These are phyloP conservation scores for Dothidotthia symphoricarpi DNA, from an alignment of 2,329 filamentous ascomycete genomes.

Conservation along the genomic window DNA sequence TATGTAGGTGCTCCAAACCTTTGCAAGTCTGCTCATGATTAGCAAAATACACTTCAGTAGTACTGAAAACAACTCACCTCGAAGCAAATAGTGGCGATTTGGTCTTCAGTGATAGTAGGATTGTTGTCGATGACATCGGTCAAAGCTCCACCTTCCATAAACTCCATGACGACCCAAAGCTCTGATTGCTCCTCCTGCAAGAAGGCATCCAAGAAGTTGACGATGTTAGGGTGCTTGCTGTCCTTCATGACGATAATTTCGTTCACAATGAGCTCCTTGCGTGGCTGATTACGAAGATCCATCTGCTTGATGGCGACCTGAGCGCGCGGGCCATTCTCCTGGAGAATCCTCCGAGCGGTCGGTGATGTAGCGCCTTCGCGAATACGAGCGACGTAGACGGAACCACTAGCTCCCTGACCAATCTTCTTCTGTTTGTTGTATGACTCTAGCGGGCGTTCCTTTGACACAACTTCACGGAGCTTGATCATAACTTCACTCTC, in stretches of 20 bases:
- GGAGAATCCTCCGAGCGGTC: constrained; percentile 74
- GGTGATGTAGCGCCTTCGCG: constrained; percentile 83
- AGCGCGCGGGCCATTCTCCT: constrained; percentile 74
- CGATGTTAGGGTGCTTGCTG: constrained; percentile 95
- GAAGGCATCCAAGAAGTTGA: constrained; percentile 97
- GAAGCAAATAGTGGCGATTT: constrained; percentile 94
- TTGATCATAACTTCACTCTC: constrained; percentile 97
- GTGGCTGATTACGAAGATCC: constrained; percentile 94
- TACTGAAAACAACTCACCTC: constrained; percentile 70
- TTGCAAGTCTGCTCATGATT: constrained; percentile 73
- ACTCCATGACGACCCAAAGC: constrained; percentile 99
- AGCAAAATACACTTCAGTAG: constrained; percentile 14
- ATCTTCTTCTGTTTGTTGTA: constrained; percentile 99
- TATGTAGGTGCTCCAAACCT: constrained; percentile 89
- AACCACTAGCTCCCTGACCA: constrained; percentile 94
- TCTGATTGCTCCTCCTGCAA: constrained; percentile 90
- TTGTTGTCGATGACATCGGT: constrained; percentile 99
- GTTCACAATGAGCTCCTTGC: constrained; percentile 98
- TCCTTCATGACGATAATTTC: constrained; percentile 99
- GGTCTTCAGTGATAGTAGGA: constrained; percentile 86
- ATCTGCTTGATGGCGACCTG: constrained; percentile 99
- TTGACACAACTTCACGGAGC: constrained; percentile 89
- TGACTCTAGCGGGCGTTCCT: constrained; percentile 88
- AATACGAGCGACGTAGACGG: constrained; percentile 95
- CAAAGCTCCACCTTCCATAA: constrained; percentile 96